Base-by-base conservation (phyloP, 306 rosid species). In the Geum urbanum region DNA sequence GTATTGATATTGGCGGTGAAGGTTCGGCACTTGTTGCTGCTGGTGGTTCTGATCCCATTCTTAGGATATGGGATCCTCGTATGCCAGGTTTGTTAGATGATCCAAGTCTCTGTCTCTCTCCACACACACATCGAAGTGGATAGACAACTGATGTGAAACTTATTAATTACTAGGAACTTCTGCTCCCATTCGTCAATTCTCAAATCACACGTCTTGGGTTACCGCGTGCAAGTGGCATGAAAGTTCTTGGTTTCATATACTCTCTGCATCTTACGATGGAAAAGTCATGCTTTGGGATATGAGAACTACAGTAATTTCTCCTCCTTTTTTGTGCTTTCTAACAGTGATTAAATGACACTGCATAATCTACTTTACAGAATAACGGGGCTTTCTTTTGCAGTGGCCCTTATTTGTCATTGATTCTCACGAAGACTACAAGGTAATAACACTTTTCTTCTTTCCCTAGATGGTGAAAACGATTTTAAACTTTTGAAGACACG, bases 31-130 rank as follows among this genome's bases (percentile, higher is more conserved):
- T 94, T 55, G 83, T 94, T 41, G 95, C 87, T 60, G 95, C 85
- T 53, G 97, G 92, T 74, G 96, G 92, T 77, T 91, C 97, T 47
- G 99, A 94, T 53, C 86, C 95, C 39, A 68, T 87, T 71, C 52
- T 94, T 76, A 83, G 97, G 83, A 77, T 94, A 83, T 94, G 99
- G 99, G 97, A 94, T 86, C 99, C 99, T 70, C 96, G 96, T 56
- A 94, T 84, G 60, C 97, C 96, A 87, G 97, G 99, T 91, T 50
- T 69, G 73, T 64, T 71, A 46, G 73, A 53, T 20, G 51, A 57
- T 39, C 69, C 57, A 71, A 69, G 58, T 65, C 11, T 54, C 5
- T 10, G 3, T 24, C 52, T 44, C 61, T 73, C 69, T 60, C 15
- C 45, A 32, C 57, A 67, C 27, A 67, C 60, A 67, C 12, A 67